These are phyloP conservation scores for Vigna angularis DNA, from an alignment of 306 rosid species.

Conservation along the genomic window DNA sequence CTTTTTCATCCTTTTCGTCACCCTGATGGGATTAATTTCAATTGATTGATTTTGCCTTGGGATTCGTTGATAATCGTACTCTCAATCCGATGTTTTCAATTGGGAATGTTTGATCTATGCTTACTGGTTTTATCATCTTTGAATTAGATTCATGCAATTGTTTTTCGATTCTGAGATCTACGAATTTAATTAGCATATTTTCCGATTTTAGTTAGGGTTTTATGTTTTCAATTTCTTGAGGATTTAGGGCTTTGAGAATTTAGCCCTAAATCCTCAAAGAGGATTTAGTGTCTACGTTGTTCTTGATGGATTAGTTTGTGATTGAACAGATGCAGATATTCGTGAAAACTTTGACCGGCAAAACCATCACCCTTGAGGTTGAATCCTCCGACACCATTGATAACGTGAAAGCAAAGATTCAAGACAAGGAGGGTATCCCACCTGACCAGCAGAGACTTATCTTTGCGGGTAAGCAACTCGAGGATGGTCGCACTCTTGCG, in stretches of 20 bases:
- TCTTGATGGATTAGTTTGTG: not conserved
- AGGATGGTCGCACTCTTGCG: not conserved
- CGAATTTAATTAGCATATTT: not conserved
- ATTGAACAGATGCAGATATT: slow-evolving; percentile 10
- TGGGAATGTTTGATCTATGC: not conserved
- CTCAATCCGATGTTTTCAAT: not conserved
- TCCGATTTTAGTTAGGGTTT: not conserved
- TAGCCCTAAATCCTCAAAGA: too few relatives aligned
- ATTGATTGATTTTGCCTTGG: too few relatives aligned
- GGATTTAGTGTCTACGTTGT: not conserved
- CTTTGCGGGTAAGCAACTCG: not conserved
- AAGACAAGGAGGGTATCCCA: not conserved
- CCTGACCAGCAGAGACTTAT: not conserved
- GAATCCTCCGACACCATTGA: not conserved
- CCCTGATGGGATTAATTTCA: not conserved
- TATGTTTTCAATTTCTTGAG: not conserved
- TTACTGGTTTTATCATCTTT: not conserved
- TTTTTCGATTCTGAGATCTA: not conserved
- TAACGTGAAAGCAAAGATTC: not conserved
- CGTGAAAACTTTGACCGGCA: slow-evolving; percentile 8
- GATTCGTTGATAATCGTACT: not conserved
- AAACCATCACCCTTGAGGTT: not conserved
- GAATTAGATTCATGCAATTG: not conserved
- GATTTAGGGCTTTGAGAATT: not conserved
- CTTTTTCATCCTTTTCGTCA: not conserved